A percentile compares a stretch with the other conserved stretches of the same genome.
phyloP scores from a whole-genome alignment of 345 rosid genomes.

The Brassica cretica region DNA sequence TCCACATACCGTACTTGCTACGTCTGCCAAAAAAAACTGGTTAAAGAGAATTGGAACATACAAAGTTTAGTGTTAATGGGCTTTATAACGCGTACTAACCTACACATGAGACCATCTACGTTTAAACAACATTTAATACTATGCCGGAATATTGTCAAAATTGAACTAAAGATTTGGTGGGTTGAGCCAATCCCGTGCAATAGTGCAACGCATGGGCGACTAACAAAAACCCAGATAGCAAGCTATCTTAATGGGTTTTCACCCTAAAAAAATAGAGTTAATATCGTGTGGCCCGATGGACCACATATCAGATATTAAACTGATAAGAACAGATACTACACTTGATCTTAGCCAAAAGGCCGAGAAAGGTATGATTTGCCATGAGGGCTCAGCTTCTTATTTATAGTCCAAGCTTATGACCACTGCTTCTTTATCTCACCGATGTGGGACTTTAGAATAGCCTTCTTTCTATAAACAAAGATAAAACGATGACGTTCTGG shows the following conservation, averaged over 20 bases:
- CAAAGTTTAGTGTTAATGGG: too few species aligned
- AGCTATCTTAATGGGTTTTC: slow-evolving; percentile 18
- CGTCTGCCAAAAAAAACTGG: too few species aligned
- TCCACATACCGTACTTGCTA: not conserved
- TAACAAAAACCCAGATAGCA: slow-evolving; percentile 19
- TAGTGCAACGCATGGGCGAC: not conserved
- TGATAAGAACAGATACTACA: slow-evolving; percentile 67
- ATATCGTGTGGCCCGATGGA: slow-evolving; percentile 15
- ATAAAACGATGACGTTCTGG: too few species aligned
- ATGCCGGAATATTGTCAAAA: too few species aligned
- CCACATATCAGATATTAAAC: slow-evolving; percentile 59
- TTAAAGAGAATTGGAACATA: not conserved
- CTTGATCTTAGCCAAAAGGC: slow-evolving; percentile 75
- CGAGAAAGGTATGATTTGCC: slow-evolving; percentile 55
- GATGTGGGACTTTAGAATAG: not conserved
- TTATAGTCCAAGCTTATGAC: not conserved
- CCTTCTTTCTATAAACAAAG: too few species aligned
- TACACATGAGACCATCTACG: too few species aligned
- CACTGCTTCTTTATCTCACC: not conserved
- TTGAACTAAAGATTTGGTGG: too few species aligned
- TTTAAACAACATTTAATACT: too few species aligned
- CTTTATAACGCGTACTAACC: too few species aligned
- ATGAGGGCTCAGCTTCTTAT: not conserved
- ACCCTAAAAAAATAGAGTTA: slow-evolving; percentile 31
- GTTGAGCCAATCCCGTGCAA: too few species aligned